Base-by-base conservation (phyloP, 1,139 yeast species). In the Sugiyamaella grinbergsii region DNA sequence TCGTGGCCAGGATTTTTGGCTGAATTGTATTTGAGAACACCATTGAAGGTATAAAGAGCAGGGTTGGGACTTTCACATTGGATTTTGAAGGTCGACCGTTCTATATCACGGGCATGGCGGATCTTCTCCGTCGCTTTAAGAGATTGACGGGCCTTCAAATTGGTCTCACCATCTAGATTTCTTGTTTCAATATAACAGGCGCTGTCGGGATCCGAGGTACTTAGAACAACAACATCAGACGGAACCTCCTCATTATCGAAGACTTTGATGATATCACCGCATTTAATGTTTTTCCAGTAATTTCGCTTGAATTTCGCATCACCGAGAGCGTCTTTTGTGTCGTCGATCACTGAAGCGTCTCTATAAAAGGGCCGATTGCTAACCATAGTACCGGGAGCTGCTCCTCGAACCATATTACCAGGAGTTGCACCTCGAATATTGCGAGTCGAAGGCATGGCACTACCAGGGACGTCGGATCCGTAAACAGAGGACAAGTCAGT, bases 141-240 rank as follows among this genome's bases (percentile, higher is more conserved):
- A 11, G 94, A 81, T 57, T 80, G 83, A 58, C 90, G 84, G 34
- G 81, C 80, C 68, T 93, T 93, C 69, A 93, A 76, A 67, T 91
- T 93, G 2, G 98, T 88, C 70, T 93, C 98, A 68, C 98, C 98
- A 70, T 93, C 98, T 62, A 93, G 76, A 67, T 91, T 93, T 63
- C 90, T 87, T 1, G 98, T 93, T 69, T 93, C 98, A 39, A 91
- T 83, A 63, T 82, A 91, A 71, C 98, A 91, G 44, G 84, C 91
- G 26, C 96, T 96, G 63, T 93, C 98, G 0, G 77, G 67, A 66
- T 91, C 98, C 1, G 96, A 85, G 1, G 95, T 81, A 1, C 96
- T 81, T 33, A 93, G 66, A 29, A 91, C 73, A 13, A 89, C 78
- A 40, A 91, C 70, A 72, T 93, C 98, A 13, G 97, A 97, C 2